Base-by-base conservation (phyloP, 2,329 filamentous ascomycete species). In the Arthrinium phaeospermum region DNA sequence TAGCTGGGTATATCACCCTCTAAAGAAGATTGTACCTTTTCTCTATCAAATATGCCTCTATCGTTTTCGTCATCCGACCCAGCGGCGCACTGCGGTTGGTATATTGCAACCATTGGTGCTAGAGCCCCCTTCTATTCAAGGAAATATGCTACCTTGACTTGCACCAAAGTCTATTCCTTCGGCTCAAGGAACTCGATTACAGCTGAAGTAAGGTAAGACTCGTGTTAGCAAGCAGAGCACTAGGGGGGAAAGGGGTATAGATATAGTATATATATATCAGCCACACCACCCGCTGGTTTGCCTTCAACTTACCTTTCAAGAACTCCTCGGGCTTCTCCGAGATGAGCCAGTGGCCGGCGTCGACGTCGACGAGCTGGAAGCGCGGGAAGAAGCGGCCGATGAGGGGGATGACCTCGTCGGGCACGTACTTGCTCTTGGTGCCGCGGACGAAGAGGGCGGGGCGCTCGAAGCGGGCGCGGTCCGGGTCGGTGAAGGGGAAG, bases 281-380 rank as follows among this genome's bases (percentile, higher is more conserved):
- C 16, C 27, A 22, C 53, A 34, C 14, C 27, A 57, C 16, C 22
- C 14, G 27, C 27, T 30, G 27, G 27, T 2, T 30, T 30, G 27
- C 27, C 4, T 30, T 41, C 10, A 10, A 80, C 88, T 80, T 80
- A 94, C 93, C 91, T 86, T 89, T 85, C 79, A 91, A 90, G 76
- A 97, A 97, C 13, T 87, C 91, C 79, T 94, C 91, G 0, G 94
- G 94, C 77, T 94, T 92, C 85, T 97, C 94, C n/a, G 93, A 94
- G 74, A 96, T 95, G 6, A 97, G 85, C 94, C 94, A 97, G 81
- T 97, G 94, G 0, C 94, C 94, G 12, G 91, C 89, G 49, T 96
- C 91, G 45, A 97, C 84, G 82, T 96, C 92, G 68, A 86, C 89
- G 44, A 96, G 78, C 79, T 90, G 84, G 78, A 96, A 97, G 34